phyloP scores from a whole-genome alignment of 2,329 filamentous ascomycete genomes.

The Neurospora crassa region DNA sequence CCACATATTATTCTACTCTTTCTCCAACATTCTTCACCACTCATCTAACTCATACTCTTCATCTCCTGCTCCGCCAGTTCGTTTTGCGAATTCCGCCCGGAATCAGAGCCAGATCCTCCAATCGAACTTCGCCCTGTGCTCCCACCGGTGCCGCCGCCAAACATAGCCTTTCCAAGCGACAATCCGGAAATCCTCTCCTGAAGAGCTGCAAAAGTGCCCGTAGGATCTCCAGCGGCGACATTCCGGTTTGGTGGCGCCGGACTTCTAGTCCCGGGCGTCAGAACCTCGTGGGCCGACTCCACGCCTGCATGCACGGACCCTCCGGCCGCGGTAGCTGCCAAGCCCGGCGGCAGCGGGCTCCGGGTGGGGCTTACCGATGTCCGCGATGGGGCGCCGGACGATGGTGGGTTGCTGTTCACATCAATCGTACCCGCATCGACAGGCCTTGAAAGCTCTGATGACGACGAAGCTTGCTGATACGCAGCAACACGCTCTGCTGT shows the following conservation, averaged over 20 bases:
- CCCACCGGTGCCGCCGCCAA: slow-evolving; percentile 9
- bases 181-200: slow-evolving; percentile 39
- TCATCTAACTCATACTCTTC: slow-evolving; percentile 16
- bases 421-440: neutral
- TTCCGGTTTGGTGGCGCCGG: slow-evolving; percentile 33
- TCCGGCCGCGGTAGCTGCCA: slow-evolving; percentile 28
- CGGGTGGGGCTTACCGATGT: slow-evolving; percentile 11
- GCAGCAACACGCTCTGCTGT: slow-evolving; percentile 31
- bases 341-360: slow-evolving; percentile 30
- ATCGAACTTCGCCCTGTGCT: slow-evolving; percentile 7
- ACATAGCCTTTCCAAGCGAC: slow-evolving; percentile 35
- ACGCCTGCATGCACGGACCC: slow-evolving; percentile 49
- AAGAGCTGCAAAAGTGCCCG: slow-evolving; percentile 35
- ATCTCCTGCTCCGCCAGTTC: slow-evolving; percentile 15
- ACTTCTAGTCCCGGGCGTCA: slow-evolving; percentile 30
- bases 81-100: slow-evolving; percentile 3
- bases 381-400: slow-evolving; percentile 7
- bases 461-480: slow-evolving; percentile 18
- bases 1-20: neutral
- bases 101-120: slow-evolving; percentile 3
- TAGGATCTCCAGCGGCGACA: slow-evolving; percentile 32
- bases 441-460: slow-evolving; percentile 11
- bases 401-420: neutral
- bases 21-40: neutral
- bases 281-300: slow-evolving; percentile 45